Evolutionary conservation across 2,329 filamentous ascomycete species (phyloP).

Genomic region (Penicillium sp.): DNA sequence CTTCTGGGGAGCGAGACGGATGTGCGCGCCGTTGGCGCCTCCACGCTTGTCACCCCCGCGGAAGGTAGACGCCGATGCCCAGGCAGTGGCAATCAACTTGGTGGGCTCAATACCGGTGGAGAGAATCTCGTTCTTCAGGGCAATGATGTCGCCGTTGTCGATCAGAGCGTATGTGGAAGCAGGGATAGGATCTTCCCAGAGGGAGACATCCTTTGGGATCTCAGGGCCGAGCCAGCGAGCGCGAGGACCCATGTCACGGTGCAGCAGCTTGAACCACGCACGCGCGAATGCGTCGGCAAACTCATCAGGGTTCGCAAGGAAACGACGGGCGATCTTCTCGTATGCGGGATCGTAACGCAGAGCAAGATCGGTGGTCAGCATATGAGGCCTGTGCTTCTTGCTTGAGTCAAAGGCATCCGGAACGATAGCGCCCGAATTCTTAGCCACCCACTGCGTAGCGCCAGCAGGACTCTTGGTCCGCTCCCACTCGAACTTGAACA

Average conservation of each 20-base stretch:
- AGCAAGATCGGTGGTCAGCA: constrained; percentile 73
- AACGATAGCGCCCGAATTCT: constrained; percentile 64
- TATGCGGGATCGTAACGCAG: constrained; percentile 69
- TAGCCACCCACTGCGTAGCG: constrained; percentile 73
- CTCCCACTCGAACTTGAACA: constrained; percentile 78
- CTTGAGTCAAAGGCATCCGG: constrained; percentile 67
- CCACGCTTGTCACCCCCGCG: constrained; percentile 76
- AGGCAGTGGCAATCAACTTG: constrained; percentile 65
- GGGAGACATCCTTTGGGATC: constrained; percentile 64
- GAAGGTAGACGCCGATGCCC: constrained; percentile 70
- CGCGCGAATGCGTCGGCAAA: constrained; percentile 67
- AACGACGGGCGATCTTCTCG: constrained; percentile 72
- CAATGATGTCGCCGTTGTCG: constrained; percentile 60
- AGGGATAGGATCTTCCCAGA: constrained; percentile 75
- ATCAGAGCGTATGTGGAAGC: constrained; percentile 56
- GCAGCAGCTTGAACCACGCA: constrained; percentile 80
- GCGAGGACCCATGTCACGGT: constrained; percentile 74
- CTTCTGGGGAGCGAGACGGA: constrained; percentile 69
- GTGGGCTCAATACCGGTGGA: constrained; percentile 57
- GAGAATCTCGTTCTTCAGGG: constrained; percentile 67
- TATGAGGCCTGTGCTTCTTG: constrained; percentile 71
- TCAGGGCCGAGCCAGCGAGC: constrained; percentile 72
- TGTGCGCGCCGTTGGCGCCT: constrained; percentile 75
- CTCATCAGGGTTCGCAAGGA: constrained; percentile 65
- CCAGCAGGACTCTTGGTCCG: constrained; percentile 71